Conservation (phyloP, 179 eudicot genomes). For the Actinidia arguta region DNA sequence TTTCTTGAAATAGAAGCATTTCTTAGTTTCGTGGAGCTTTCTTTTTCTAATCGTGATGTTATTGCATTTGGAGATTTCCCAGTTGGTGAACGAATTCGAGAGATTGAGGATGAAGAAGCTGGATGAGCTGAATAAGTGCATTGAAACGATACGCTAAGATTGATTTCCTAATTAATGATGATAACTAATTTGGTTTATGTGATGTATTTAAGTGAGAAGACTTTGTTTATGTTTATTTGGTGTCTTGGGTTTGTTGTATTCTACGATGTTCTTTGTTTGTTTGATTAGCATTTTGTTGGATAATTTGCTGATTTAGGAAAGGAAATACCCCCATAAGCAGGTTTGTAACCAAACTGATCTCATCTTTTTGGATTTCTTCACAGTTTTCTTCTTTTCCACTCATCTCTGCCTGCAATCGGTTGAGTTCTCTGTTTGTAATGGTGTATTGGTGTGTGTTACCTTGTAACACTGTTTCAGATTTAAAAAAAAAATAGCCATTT, state of each 20-base stretch:
- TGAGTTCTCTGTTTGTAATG: conserved; percentile 12
- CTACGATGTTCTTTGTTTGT: conserved; percentile 25
- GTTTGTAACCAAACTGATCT: conserved; percentile 57
- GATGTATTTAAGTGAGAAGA: neutral
- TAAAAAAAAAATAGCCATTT: too few relatives aligned
- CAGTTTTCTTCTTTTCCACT: neutral
- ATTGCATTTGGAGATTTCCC: neutral
- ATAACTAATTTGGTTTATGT: conserved; percentile 18
- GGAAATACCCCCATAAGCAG: conserved; percentile 45
- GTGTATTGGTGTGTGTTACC: conserved; percentile 3
- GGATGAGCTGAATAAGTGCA: conserved; percentile 21
- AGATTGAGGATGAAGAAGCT: conserved; percentile 26
- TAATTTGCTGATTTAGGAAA: conserved; percentile 51
- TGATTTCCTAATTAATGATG: neutral
- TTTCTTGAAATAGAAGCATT: neutral
- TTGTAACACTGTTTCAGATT: too few relatives aligned
- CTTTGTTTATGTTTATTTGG: neutral
- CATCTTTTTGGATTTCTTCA: conserved; percentile 26
- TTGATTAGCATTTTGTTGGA: conserved; percentile 42
- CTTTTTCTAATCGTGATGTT: neutral
- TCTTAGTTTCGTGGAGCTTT: neutral
- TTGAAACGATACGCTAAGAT: conserved; percentile 4
- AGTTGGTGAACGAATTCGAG: conserved; percentile 22
- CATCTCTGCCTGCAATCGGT: conserved; percentile 17
- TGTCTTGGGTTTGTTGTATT: neutral